Evolutionary conservation across 495 filamentous ascomycete genomes (phyloP), one percentile per base, ranked within the genome.

Genomic region (Penicillium silybi): DNA sequence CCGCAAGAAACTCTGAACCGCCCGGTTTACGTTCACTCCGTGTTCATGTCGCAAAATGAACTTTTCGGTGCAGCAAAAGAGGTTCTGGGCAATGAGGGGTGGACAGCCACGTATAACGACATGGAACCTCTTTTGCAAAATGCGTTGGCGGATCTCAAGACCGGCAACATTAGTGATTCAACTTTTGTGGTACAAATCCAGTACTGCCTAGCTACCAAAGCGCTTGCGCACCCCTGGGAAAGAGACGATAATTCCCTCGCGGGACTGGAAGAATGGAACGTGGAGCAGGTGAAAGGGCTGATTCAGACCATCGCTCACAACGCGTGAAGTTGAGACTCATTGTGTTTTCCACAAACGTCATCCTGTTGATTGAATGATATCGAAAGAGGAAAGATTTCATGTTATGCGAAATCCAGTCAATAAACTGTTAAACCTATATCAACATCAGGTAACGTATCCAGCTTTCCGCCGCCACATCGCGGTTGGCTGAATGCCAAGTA

Each of bases 1-100:
- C 53, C 53, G 2, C 22, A 63, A 8, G 35, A 38, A 8, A 38
- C 35, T 41, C 34, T 43, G 16, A 38, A 38, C 41, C 40, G 53
- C 5, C 53, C 53, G 0, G 56, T 63, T n/a, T 59, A 63, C 50
- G 42, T 59, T 43, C 54, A 59, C 46, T 53, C 49, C 19, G 53
- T 53, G 18, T 63, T 48, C 39, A 37, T 54, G 52, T 59, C 56
- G 13, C 59, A 63, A 20, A 44, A 40, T 8, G 38, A 63, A 34
- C 19, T 63, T 17, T 35, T 63, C 20, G 37, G 25, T 6, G 26
- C 35, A 2, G 41, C 49, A 16, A 56, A 54, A 50, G 20, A 41
- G 17, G 43, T 44, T 37, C 37, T 54, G 11, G 59, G 59, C 15
- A 46, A 49, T 15, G 53, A 46, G 20, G 16, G 15, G 13, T 63